phyloP scores from a whole-genome alignment of 2,329 filamentous ascomycete species.

The Neonectria neomacrospora region DNA sequence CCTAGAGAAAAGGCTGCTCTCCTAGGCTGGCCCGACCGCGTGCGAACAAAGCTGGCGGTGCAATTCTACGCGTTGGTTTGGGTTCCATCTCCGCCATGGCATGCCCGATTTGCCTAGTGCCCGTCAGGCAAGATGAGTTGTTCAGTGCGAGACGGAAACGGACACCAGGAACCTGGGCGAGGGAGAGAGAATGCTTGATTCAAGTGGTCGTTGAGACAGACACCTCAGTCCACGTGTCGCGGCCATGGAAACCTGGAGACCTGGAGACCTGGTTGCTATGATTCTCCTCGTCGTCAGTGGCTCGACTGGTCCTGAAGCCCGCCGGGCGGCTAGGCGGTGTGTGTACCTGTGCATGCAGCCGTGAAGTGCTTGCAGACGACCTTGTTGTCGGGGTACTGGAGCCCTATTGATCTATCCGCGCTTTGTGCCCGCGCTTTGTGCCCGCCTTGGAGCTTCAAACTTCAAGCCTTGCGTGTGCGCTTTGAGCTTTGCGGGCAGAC shows the following conservation, averaged over 20 bases:
- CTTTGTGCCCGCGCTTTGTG: background rate
- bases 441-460: background rate
- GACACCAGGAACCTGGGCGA: background rate
- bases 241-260: background rate
- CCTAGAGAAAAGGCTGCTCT: background rate
- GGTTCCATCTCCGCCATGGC: background rate
- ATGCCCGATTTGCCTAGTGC: constrained; percentile 1
- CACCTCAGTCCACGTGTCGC: constrained; percentile 6
- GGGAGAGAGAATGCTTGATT: constrained; percentile 7
- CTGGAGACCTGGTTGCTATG: background rate
- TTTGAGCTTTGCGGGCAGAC: constrained; percentile 3
- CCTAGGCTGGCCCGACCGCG: no score
- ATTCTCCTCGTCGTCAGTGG: background rate
- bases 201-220: background rate
- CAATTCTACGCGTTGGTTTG: background rate
- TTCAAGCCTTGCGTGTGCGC: no score
- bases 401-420: background rate
- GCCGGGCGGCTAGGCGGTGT: background rate
- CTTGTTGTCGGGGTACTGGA: constrained; percentile 2
- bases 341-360: constrained; percentile 4
- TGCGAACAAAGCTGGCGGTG: background rate
- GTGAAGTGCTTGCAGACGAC: constrained; percentile 18
- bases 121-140: constrained; percentile 1
- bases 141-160: constrained; percentile 4
- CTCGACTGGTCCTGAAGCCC: background rate